phyloP scores from a whole-genome alignment of 2,329 filamentous ascomycete genomes.

The Aureobasidium pullulans region DNA sequence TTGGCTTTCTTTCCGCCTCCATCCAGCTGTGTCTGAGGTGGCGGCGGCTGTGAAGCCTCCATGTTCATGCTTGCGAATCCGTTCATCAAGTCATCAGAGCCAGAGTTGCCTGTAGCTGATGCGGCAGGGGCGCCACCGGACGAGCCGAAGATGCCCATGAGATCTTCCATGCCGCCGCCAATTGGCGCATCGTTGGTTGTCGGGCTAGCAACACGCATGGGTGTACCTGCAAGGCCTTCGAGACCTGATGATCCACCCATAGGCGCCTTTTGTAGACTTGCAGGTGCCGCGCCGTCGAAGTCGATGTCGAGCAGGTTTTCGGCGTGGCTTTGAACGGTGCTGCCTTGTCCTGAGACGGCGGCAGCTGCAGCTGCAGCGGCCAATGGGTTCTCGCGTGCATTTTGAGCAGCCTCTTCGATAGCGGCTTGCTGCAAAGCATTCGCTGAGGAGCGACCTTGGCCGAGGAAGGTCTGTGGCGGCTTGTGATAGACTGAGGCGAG shows the following conservation, averaged over 20 bases:
- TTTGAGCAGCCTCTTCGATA: conserved; percentile 90
- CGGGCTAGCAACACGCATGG: conserved; percentile 62
- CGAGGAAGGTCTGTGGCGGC: conserved; percentile 94
- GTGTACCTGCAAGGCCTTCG: conserved; percentile 54
- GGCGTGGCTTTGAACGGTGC: conserved; percentile 63
- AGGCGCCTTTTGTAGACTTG: conserved; percentile 66
- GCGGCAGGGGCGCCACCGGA: conserved; percentile 23
- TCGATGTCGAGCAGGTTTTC: conserved; percentile 96
- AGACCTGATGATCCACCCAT: conserved; percentile 42
- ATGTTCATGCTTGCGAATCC: conserved; percentile 80
- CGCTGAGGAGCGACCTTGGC: conserved; percentile 86
- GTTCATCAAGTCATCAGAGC: conserved; percentile 58
- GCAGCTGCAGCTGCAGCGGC: conserved; percentile 72
- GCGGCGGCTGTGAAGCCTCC: conserved; percentile 55
- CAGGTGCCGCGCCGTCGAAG: conserved; percentile 86
- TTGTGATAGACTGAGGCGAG: conserved; percentile 98
- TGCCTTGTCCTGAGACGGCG: conserved; percentile 43
- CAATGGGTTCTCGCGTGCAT: conserved; percentile 88
- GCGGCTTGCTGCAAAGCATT: conserved; percentile 91
- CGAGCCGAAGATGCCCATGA: conserved; percentile 62
- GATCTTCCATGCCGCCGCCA: conserved; percentile 62
- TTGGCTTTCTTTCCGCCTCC: conserved; percentile 46
- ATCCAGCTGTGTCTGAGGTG: conserved; percentile 55
- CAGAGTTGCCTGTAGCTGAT: conserved; percentile 24
- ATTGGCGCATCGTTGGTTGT: conserved; percentile 36